phyloP scores from a whole-genome alignment of 2,329 filamentous ascomycete species.

The Periconia digitata region DNA sequence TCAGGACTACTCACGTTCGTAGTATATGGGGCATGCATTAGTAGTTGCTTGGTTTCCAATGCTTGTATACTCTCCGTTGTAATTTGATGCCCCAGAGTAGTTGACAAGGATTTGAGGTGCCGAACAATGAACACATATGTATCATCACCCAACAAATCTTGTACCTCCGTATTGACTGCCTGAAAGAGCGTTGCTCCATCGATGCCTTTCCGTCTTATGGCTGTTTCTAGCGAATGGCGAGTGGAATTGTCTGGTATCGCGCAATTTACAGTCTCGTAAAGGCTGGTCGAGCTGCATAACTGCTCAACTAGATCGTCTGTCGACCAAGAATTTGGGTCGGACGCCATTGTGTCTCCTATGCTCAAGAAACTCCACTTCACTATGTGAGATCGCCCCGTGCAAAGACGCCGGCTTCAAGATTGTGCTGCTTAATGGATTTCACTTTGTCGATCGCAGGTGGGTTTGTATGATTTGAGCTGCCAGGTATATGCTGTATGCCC shows the following conservation, averaged over 20 bases:
- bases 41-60: neutral
- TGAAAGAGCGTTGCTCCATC: constrained; percentile 67
- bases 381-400: too few species aligned
- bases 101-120: constrained; percentile 49
- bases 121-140: constrained; percentile 50
- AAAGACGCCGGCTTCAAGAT: too few species aligned
- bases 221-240: constrained; percentile 53
- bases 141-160: neutral
- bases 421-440: too few species aligned
- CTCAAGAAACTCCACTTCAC: too few species aligned
- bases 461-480: too few species aligned
- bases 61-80: constrained; percentile 4
- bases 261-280: constrained; percentile 45
- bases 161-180: constrained; percentile 47
- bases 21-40: too few species aligned
- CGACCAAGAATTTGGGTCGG: constrained; percentile 76
- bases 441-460: too few species aligned
- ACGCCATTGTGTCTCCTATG: neutral
- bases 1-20: too few species aligned
- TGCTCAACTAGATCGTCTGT: constrained; percentile 67
- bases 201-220: constrained; percentile 63
- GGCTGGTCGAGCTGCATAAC: constrained; percentile 59
- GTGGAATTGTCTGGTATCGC: constrained; percentile 51
- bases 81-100: constrained; percentile 6
- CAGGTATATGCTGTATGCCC: too few species aligned